Percentiles rank a stretch among this genome's conserved stretches.
Conservation (phyloP, 352 stramenopile genomes). For the Phytophthora litchii region DNA sequence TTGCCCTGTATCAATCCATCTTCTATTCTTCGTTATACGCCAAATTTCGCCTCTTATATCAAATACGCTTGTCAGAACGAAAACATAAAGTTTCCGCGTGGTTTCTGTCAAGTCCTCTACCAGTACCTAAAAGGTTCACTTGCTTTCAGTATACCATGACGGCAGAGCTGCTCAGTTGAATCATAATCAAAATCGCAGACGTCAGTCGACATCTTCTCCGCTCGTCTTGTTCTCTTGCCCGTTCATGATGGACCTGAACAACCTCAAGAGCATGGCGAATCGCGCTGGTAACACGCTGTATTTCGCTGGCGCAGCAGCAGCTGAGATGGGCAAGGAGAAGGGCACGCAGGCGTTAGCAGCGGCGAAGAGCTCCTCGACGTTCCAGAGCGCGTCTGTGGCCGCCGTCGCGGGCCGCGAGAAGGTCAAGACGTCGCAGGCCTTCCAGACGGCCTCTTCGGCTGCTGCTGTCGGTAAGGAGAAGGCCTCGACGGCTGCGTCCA, state of each 20-base stretch:
- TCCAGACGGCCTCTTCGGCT: slow-evolving; percentile 58
- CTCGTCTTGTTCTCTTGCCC: too few relatives aligned
- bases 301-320: slow-evolving; percentile 56
- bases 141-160: slow-evolving; percentile 20
- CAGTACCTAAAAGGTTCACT: not conserved
- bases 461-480: slow-evolving; percentile 66
- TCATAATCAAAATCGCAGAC: slow-evolving; percentile 35
- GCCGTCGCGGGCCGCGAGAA: slow-evolving; percentile 59
- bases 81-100: slow-evolving; percentile 9
- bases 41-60: not conserved
- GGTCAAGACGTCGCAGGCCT: slow-evolving; percentile 63
- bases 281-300: slow-evolving; percentile 78
- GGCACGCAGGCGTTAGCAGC: slow-evolving; percentile 52
- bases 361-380: slow-evolving; percentile 67
- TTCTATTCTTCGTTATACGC: too few relatives aligned
- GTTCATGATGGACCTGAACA: slow-evolving; percentile 55
- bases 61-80: not conserved
- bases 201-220: slow-evolving; percentile 2
- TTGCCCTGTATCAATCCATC: not conserved
- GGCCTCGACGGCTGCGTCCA: slow-evolving; percentile 44
- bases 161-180: slow-evolving; percentile 17
- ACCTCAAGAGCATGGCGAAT: slow-evolving; percentile 77
- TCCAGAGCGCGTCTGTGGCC: slow-evolving; percentile 59
- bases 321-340: slow-evolving; percentile 63
- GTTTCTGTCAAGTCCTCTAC: slow-evolving; percentile 5